These are phyloP conservation scores for Amaranthus hypochondriacus DNA, from an alignment of 148 eudicot species.

Conservation along the genomic window DNA sequence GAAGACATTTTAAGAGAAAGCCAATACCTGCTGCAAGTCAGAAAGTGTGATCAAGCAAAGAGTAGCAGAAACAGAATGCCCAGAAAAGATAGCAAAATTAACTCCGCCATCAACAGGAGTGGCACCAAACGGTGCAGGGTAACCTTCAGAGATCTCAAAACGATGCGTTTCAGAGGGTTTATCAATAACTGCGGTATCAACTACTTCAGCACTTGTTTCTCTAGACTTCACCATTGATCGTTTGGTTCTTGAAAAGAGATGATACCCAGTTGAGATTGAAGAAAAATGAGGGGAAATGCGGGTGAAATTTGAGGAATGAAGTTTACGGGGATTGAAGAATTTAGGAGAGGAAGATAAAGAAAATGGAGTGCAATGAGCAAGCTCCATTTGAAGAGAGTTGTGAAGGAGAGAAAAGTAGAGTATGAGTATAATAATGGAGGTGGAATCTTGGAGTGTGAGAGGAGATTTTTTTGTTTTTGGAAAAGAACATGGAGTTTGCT, in stretches of 20 bases:
- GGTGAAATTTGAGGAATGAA: not conserved
- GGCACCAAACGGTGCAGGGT: conserved; percentile 78
- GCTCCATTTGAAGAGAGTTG: conserved; percentile 29
- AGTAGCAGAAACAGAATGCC: conserved; percentile 62
- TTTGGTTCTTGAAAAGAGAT: conserved; percentile 11
- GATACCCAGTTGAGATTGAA: conserved; percentile 22
- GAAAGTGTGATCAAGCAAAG: conserved; percentile 63
- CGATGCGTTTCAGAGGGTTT: conserved; percentile 34
- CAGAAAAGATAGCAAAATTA: conserved; percentile 73
- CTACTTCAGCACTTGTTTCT: conserved; percentile 33
- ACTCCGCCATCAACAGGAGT: conserved; percentile 66
- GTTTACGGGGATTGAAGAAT: conserved; percentile 11
- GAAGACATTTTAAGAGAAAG: not conserved
- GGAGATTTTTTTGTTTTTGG: conserved; percentile 1
- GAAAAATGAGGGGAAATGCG: not conserved
- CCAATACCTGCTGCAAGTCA: conserved; percentile 60
- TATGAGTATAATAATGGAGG: not conserved
- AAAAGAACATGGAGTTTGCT: not conserved
- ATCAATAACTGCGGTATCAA: conserved; percentile 38
- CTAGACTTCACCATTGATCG: conserved; percentile 28
- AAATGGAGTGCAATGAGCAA: conserved; percentile 29
- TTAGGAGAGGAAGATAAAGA: conserved; percentile 16
- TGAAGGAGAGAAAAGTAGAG: not conserved
- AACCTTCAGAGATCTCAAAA: conserved; percentile 55
- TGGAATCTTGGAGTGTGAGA: conserved; percentile 23